Evolutionary conservation across 305 asterid species (phyloP).

Genomic region (Petunia hybrid): DNA sequence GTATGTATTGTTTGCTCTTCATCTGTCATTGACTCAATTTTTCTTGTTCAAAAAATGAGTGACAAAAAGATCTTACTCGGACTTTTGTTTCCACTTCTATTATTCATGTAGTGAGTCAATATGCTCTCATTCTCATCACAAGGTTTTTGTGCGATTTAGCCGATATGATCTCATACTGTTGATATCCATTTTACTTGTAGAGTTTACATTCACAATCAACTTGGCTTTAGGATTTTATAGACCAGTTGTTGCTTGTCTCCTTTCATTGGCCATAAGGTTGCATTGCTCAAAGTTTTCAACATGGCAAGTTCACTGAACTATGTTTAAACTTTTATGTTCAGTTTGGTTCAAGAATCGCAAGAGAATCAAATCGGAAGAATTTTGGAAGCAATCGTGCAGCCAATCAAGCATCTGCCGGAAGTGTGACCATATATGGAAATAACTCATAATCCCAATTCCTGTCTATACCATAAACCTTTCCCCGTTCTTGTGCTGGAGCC

Average conservation of each 20-base stretch:
- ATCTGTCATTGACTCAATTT: not conserved
- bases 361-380: constrained; percentile 87
- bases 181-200: not conserved
- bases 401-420: constrained; percentile 95
- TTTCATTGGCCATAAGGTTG: not conserved
- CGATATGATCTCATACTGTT: not conserved
- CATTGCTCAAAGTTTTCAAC: not conserved
- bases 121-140: not conserved
- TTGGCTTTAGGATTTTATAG: not conserved
- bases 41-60: not conserved
- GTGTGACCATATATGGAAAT: constrained; percentile 57
- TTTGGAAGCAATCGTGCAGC: constrained; percentile 98
- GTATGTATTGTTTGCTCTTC: constrained; percentile 40
- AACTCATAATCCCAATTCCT: not conserved
- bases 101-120: not conserved
- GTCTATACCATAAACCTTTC: not conserved
- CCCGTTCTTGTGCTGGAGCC: not conserved
- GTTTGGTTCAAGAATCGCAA: constrained; percentile 93
- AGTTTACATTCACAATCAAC: constrained; percentile 4
- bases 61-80: constrained; percentile 5
- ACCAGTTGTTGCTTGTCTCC: constrained; percentile 5
- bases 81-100: not conserved
- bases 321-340: constrained; percentile 36
- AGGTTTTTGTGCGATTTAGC: not conserved
- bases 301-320: not conserved